A percentile compares a stretch with the other conserved stretches of the same genome.
Conservation (phyloP, 208 protist genomes). For the Borovskyia barvae region DNA sequence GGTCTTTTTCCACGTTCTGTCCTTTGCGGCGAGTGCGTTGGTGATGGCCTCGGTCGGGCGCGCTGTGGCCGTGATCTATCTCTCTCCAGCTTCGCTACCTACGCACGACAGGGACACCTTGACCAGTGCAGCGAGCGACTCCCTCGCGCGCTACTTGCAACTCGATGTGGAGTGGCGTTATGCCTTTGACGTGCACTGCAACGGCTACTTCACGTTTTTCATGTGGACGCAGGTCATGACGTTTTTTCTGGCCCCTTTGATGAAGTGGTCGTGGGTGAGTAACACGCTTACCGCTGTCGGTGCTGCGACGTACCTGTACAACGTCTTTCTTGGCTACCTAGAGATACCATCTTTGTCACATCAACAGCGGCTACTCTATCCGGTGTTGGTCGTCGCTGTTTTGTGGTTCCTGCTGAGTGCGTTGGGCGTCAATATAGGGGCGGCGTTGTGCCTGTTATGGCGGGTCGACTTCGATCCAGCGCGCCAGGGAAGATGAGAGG, state of each 20-base stretch:
- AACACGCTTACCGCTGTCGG: constrained; percentile 74
- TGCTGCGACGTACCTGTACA: constrained; percentile 83
- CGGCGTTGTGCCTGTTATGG: constrained; percentile 10
- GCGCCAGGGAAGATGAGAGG: too few relatives aligned
- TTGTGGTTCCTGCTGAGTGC: constrained; percentile 51
- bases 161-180: constrained; percentile 93
- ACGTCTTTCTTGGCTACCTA: constrained; percentile 90
- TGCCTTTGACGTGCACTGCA: constrained; percentile 97
- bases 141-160: constrained; percentile 12
- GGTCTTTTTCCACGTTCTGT: constrained; percentile 26
- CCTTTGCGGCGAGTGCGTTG: constrained; percentile 64
- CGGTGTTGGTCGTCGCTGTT: constrained; percentile 58
- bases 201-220: constrained; percentile 95
- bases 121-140: not conserved
- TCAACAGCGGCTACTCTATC: constrained; percentile 90
- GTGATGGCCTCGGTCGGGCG: constrained; percentile 64
- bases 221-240: constrained; percentile 91
- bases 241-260: constrained; percentile 76
- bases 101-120: not conserved
- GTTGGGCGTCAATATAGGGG: constrained; percentile 28
- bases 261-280: constrained; percentile 17
- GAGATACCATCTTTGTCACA: constrained; percentile 87
- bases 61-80: constrained; percentile 24
- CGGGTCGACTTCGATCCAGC: too few relatives aligned
- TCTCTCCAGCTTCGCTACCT: constrained; percentile 7